phyloP scores from a whole-genome alignment of 202 grass and related monocot species.

The Brachypodium distachyon region DNA sequence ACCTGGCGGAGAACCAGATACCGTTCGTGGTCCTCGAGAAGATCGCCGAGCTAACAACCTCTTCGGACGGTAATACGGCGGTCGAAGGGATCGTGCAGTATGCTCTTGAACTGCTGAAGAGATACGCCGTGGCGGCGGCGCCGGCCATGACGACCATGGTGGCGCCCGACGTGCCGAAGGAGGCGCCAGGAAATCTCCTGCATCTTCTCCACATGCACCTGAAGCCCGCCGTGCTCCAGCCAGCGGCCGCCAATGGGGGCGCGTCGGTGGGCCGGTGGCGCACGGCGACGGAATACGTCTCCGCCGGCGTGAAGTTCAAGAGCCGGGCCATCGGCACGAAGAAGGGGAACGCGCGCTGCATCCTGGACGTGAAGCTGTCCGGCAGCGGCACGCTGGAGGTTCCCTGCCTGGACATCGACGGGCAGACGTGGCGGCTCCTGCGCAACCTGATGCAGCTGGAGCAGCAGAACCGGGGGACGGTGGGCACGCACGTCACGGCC shows the following conservation, averaged over 20 bases:
- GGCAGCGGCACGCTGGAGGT: neutral
- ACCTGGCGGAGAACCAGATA: slow-evolving; percentile 19
- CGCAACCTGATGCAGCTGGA: slow-evolving; percentile 25
- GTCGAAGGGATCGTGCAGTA: neutral
- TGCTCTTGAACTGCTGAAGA: neutral
- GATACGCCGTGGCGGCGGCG: neutral
- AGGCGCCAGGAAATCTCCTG: neutral
- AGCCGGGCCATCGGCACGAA: neutral
- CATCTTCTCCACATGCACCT: slow-evolving; percentile 22
- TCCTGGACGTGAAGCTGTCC: neutral
- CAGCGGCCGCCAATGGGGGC: neutral
- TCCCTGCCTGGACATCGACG: neutral
- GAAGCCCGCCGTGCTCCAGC: neutral
- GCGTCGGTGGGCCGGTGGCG: neutral
- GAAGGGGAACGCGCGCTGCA: neutral
- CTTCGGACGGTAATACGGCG: neutral
- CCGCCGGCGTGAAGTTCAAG: neutral
- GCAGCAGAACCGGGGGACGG: neutral
- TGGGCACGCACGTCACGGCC: neutral
- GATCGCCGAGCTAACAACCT: neutral
- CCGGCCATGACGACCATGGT: neutral
- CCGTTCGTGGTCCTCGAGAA: neutral
- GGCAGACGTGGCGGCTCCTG: neutral
- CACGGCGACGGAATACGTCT: neutral
- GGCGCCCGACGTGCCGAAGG: too few species aligned